A percentile compares a stretch with the other conserved stretches of the same genome.
Evolutionary conservation across 441 rosid species (phyloP).

Genomic region (Croton laevigatus): DNA sequence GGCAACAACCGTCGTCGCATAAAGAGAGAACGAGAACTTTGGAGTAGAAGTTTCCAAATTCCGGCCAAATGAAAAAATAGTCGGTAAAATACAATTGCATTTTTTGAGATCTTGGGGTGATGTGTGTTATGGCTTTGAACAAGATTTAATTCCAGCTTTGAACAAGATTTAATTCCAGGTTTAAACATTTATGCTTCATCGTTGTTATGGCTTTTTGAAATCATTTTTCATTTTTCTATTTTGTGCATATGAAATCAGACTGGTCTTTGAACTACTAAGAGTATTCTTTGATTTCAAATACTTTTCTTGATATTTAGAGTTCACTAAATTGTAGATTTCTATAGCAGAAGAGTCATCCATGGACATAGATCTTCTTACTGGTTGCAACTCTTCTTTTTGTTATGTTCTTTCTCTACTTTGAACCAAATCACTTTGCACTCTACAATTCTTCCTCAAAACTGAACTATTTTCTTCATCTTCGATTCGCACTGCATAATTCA

Average conservation of each 20-base stretch:
- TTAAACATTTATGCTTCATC: no score
- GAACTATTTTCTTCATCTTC: conserved; percentile 8
- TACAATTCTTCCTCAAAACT: conserved; percentile 7
- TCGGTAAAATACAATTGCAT: no score
- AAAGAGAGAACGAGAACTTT: no score
- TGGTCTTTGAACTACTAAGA: neutral
- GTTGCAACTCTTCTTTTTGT: conserved; percentile 24
- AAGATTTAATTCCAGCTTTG: no score
- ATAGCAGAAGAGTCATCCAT: conserved; percentile 47
- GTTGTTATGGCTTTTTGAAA: no score
- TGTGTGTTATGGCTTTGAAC: no score
- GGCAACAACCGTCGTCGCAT: no score
- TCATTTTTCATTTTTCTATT: neutral
- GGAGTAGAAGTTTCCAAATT: no score
- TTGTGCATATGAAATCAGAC: no score
- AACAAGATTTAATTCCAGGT: conserved; percentile 32
- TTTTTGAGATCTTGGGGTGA: no score
- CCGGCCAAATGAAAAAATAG: no score
- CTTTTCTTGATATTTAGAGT: conserved; percentile 20
- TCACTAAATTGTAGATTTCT: conserved; percentile 22
- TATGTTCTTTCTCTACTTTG: neutral
- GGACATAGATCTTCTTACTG: conserved; percentile 49
- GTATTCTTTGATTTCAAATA: conserved; percentile 17
- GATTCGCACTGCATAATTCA: neutral
- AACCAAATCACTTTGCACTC: conserved; percentile 20